Evolutionary conservation across 192 early-diverging fungal genomes (phyloP), one percentile per base, ranked within the genome.

Genomic region (Radiomyces spectabilis): DNA sequence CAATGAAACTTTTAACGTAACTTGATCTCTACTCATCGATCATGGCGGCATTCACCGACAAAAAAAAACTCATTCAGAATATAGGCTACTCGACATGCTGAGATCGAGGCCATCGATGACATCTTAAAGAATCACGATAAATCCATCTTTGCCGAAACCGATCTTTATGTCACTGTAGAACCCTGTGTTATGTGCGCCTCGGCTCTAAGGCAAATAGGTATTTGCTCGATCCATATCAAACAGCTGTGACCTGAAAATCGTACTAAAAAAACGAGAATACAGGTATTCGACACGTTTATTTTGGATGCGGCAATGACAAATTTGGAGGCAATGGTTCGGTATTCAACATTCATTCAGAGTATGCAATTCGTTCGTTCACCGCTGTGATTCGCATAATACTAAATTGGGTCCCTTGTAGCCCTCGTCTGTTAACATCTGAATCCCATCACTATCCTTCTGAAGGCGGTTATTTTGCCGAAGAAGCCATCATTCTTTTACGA

Each of bases 111-210:
- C 0, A 93, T 97, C 19, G 89, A 97, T 63, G 64, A 77, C 32
- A 87, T 98, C 63, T 74, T 57, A 51, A 44, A 43, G 5, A 31
- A 46, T 13, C 51, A 67, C 25, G 19, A 69, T 45, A 48, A 56
- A 31, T 69, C 55, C 30, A 51, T 56, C 19, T 48, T 70, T 5
- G 58, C 69, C 18, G 53, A 78, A 0, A 80, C 77, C 21, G 84
- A 82, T 34, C 70, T 99, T 21, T 99, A 96, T 66, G 97, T 99
- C 13, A 95, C 97, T 0, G 92, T 99, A 0, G 97, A 97, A 65
- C 95, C 97, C 0, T 99, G 97, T 63, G 75, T 99, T 4, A 99
- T 97, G 97, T 99, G 95, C 50, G 93, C 92, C 0, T 84, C 90
- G 35, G 97, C 95, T 5, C 63, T 97, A 47, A 64, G 94, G 10